Conservation (phyloP, 805 yeast genomes). For the Torulaspora franciscae region DNA sequence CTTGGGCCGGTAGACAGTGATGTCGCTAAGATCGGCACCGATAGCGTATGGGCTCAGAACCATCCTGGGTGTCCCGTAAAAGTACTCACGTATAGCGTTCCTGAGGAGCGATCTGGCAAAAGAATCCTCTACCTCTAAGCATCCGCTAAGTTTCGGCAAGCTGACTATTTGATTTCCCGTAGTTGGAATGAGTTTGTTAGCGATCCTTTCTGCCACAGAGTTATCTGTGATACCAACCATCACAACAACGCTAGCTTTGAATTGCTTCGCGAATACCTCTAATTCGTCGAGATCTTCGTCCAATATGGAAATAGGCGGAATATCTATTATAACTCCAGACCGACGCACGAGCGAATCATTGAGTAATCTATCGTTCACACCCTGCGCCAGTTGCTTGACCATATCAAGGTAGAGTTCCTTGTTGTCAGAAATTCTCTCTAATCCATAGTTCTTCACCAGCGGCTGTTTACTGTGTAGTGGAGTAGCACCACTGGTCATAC, state of each 20-base stretch:
- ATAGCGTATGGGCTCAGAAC: constrained; percentile 82
- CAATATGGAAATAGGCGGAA: constrained; percentile 25
- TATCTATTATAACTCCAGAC: constrained; percentile 33
- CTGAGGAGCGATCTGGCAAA: constrained; percentile 70
- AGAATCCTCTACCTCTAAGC: constrained; percentile 65
- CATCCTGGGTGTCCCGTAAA: constrained; percentile 67
- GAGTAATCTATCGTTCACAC: constrained; percentile 34
- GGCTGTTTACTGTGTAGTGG: constrained; percentile 85
- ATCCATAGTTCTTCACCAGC: constrained; percentile 73
- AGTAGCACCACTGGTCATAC: constrained; percentile 70
- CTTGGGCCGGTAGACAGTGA: constrained; percentile 57
- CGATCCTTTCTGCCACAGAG: constrained; percentile 14
- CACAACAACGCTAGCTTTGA: constrained; percentile 25
- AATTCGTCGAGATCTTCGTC: constrained; percentile 21
- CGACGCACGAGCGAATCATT: constrained; percentile 31
- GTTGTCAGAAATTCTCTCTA: constrained; percentile 55
- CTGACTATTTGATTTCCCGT: constrained; percentile 40
- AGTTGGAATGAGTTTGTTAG: constrained; percentile 13
- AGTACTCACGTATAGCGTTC: constrained; percentile 75
- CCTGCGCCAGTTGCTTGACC: constrained; percentile 46
- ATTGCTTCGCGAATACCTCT: constrained; percentile 16
- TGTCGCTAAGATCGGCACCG: constrained; percentile 59
- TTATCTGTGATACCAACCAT: constrained; percentile 18
- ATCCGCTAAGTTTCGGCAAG: constrained; percentile 69
- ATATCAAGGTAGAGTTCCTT: constrained; percentile 44